Percentiles rank a stretch among this genome's conserved stretches.
These are phyloP conservation scores for Tricharina praecox DNA, from an alignment of 495 filamentous ascomycete genomes.

Conservation along the genomic window DNA sequence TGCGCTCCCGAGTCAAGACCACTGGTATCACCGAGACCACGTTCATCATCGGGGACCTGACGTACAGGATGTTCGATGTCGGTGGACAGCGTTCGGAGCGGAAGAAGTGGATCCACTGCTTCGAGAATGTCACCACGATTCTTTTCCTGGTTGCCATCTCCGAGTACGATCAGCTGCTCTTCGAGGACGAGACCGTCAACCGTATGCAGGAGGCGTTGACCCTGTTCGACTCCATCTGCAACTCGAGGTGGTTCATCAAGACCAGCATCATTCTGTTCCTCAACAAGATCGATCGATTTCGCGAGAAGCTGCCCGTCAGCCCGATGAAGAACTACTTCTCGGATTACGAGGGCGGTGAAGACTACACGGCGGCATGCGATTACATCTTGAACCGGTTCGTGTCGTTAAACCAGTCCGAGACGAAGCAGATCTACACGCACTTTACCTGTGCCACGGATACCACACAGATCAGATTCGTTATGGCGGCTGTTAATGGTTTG, in stretches of 20 bases:
- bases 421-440: constrained; percentile 99
- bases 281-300: constrained; percentile 99
- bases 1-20: constrained; percentile 94
- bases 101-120: constrained; percentile 99
- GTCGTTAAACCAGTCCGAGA: constrained; percentile 92
- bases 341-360: constrained; percentile 84
- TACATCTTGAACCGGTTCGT: constrained; percentile 97
- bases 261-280: constrained; percentile 98
- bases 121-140: constrained; percentile 97
- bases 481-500: constrained; percentile 98
- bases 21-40: constrained; percentile 98
- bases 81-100: constrained; percentile 96
- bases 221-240: constrained; percentile 97
- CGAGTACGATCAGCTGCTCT: constrained; percentile 94
- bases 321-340: constrained; percentile 99
- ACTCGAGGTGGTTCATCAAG: constrained; percentile 98
- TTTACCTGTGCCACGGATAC: constrained; percentile 98
- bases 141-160: constrained; percentile 98
- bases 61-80: constrained; percentile 99
- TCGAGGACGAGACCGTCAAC: constrained; percentile 89
- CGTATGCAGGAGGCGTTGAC: constrained; percentile 99
- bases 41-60: constrained; percentile 94
- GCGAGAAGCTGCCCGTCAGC: constrained; percentile 97
- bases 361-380: constrained; percentile 85
- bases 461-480: constrained; percentile 96